Evolutionary conservation across 2,329 filamentous ascomycete genomes (phyloP), one percentile per base, ranked within the genome.

Genomic region (Pseudogymnoascus sp.): DNA sequence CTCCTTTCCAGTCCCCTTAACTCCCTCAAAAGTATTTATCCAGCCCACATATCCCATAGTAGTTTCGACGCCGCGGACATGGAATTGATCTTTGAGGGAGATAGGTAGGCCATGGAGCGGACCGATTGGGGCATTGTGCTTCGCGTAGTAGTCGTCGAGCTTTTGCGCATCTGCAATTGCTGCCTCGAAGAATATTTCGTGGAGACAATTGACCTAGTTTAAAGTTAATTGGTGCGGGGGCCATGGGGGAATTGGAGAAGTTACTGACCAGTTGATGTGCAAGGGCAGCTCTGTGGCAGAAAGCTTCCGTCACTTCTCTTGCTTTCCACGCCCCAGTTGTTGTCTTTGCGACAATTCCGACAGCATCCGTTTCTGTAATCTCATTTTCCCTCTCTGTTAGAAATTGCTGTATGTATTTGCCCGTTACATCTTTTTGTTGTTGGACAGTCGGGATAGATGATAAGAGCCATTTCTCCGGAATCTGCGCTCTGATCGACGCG

Each of bases 41-140:
- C 84, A 86, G n/a, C 85, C 83, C 23, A 87, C 77, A 69, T 87
- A 88, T 11, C 84, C 85, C 78, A 87, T 87, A 16, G 69, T 74
- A 54, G 69, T 71, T 67, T 68, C 71, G 23, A 70, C 73, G 64
- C 68, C 73, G 65, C 66, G 73, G 39, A 69, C 72, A 67, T 69
- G 72, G 66, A 68, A 73, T 66, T 74, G 74, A 61, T 77, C 76
- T 60, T 77, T 77, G 21, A 77, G 65, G 64, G 73, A 75, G 16
- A 78, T 71, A 29, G 76, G 76, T 14, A 77, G 67, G n/a, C 78
- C 72, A 68, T 79, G 73, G 51, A 77, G 69, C 7, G 75, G 75
- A 2, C 76, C 76, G 71, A 75, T 85, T 4, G 73, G 68, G 37
- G 71, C 71, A 18, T 70, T 71, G 51, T 73, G 78, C 60, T 74